Evolutionary conservation across 2,329 filamentous ascomycete genomes (phyloP).

Genomic region (Trichoderma gracile): DNA sequence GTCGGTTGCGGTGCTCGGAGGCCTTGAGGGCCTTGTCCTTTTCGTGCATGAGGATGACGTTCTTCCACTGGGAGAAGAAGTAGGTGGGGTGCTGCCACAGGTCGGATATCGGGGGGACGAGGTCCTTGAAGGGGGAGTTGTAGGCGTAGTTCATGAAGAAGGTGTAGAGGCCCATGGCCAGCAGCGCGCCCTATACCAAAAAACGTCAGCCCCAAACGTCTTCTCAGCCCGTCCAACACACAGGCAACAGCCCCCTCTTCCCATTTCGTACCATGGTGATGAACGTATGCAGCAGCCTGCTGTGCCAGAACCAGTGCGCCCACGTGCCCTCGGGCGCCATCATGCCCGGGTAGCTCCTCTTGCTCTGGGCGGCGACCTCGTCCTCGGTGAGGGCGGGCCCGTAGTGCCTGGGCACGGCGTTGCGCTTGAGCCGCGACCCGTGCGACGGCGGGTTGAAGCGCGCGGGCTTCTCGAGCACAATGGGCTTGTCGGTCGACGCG

Average conservation of each 20-base stretch:
- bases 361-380: conserved; percentile 66
- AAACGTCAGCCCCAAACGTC: conserved; percentile 2
- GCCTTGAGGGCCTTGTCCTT: conserved; percentile 68
- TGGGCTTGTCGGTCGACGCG: conserved; percentile 51
- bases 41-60: conserved; percentile 76
- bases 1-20: conserved; percentile 68
- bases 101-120: conserved; percentile 71
- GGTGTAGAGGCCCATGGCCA: conserved; percentile 68
- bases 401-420: conserved; percentile 64
- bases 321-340: conserved; percentile 82
- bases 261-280: conserved; percentile 71
- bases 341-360: conserved; percentile 80
- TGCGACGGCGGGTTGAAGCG: conserved; percentile 94
- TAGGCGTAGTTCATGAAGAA: conserved; percentile 76
- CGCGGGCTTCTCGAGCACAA: conserved; percentile 80
- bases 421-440: conserved; percentile 64
- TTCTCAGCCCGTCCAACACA: no score
- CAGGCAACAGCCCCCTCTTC: neutral
- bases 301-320: conserved; percentile 82
- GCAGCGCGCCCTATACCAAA: conserved; percentile 59
- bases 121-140: conserved; percentile 76
- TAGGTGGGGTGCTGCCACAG: conserved; percentile 69
- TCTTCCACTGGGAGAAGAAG: conserved; percentile 64
- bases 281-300: conserved; percentile 71
- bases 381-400: conserved; percentile 68